Evolutionary conservation across 345 rosid genomes (phyloP).

Genomic region (Arabidopsis arenosa): DNA sequence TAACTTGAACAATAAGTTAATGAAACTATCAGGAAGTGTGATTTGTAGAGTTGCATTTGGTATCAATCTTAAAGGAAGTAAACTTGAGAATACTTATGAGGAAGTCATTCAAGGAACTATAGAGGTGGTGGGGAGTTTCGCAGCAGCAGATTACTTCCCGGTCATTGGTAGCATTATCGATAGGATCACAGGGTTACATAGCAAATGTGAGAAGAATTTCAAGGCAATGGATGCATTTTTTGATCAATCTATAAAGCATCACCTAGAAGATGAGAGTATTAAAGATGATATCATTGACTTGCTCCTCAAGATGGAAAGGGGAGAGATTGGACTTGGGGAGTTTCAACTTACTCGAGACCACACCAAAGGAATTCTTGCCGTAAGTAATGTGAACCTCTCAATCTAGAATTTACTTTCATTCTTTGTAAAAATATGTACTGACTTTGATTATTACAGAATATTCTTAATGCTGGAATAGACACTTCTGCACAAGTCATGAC

Average conservation of each 20-base stretch:
- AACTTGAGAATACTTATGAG: constrained; percentile 39
- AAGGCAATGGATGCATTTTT: constrained; percentile 48
- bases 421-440: background rate
- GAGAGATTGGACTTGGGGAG: constrained; percentile 26
- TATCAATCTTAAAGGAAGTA: constrained; percentile 41
- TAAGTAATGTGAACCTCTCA: constrained; percentile 12
- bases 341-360: constrained; percentile 45
- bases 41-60: constrained; percentile 48
- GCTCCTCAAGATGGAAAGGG: constrained; percentile 47
- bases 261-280: constrained; percentile 39
- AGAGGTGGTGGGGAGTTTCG: constrained; percentile 39
- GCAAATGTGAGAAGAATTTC: constrained; percentile 41
- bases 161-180: constrained; percentile 49
- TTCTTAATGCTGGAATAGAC: constrained; percentile 40
- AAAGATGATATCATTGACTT: constrained; percentile 53
- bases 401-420: background rate
- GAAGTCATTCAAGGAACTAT: constrained; percentile 42
- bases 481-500: constrained; percentile 22
- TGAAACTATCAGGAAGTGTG: constrained; percentile 36
- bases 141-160: constrained; percentile 49
- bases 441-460: constrained; percentile 4
- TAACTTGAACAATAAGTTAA: constrained; percentile 36
- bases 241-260: constrained; percentile 48
- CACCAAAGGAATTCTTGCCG: constrained; percentile 54
- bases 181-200: constrained; percentile 42